phyloP scores from a whole-genome alignment of 2,329 filamentous ascomycete species.

The Ceratocystis albifundus region DNA sequence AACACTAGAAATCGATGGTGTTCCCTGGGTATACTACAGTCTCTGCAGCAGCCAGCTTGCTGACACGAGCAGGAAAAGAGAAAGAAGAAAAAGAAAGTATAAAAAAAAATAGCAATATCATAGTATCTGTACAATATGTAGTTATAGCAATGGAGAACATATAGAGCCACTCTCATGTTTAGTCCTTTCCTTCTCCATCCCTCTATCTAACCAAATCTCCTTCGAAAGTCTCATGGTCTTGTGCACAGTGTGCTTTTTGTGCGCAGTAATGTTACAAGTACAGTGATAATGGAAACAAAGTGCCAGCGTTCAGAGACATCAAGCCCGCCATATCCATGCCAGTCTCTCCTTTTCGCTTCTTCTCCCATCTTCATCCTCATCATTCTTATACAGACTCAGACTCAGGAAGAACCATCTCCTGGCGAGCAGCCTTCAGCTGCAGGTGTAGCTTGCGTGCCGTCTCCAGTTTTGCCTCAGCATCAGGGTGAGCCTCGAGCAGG shows the following conservation, averaged over 20 bases:
- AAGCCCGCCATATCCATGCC: neutral
- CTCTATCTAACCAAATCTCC: constrained; percentile 1
- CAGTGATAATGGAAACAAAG: constrained; percentile 16
- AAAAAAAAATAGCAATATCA: neutral
- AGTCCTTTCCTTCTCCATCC: neutral
- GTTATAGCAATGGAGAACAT: constrained; percentile 16
- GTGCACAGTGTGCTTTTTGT: constrained; percentile 5
- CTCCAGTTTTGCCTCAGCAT: constrained; percentile 37
- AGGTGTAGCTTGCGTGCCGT: constrained; percentile 41
- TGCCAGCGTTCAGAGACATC: neutral
- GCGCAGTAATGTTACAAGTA: constrained; percentile 21
- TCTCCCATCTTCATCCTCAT: constrained; percentile 24
- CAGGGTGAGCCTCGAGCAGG: constrained; percentile 35
- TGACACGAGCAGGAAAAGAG: no score
- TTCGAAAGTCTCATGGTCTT: constrained; percentile 6
- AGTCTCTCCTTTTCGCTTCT: constrained; percentile 23
- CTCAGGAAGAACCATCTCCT: constrained; percentile 26
- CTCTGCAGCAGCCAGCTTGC: neutral
- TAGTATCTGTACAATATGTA: constrained; percentile 18
- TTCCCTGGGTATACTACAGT: no score
- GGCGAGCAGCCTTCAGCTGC: constrained; percentile 42
- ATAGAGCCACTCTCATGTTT: constrained; percentile 12
- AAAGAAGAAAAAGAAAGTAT: no score
- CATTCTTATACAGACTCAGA: constrained; percentile 31
- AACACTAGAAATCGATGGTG: neutral